Conservation (phyloP, 345 rosid genomes). For the Linum tenue region DNA sequence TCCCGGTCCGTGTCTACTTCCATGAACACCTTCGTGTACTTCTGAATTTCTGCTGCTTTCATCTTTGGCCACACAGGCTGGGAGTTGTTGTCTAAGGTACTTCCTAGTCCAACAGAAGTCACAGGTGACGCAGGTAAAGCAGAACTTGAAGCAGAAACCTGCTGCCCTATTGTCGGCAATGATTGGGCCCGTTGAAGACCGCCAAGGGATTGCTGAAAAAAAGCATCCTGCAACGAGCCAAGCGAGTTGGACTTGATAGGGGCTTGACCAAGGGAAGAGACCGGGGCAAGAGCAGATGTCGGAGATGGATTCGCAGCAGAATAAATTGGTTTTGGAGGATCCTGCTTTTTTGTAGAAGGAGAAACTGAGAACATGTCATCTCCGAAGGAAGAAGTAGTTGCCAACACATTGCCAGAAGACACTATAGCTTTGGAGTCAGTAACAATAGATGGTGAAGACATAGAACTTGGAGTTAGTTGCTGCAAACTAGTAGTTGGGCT, state of each 20-base stretch:
- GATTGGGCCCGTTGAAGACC: conserved; percentile 39
- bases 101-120: conserved; percentile 42
- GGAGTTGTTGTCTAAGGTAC: conserved; percentile 34
- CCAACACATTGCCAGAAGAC: conserved; percentile 55
- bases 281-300: conserved; percentile 37
- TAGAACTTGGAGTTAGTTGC: conserved; percentile 32
- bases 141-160: conserved; percentile 46
- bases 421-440: conserved; percentile 40
- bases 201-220: conserved; percentile 52
- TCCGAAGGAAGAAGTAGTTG: conserved; percentile 39
- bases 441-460: conserved; percentile 25
- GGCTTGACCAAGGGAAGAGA: conserved; percentile 42
- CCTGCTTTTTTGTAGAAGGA: conserved; percentile 38
- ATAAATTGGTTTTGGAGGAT: conserved; percentile 31
- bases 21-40: conserved; percentile 78
- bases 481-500: conserved; percentile 29
- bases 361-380: conserved; percentile 46
- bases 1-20: conserved; percentile 92
- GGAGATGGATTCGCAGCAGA: conserved; percentile 37
- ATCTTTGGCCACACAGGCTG: conserved; percentile 81
- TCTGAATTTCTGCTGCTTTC: conserved; percentile 82
- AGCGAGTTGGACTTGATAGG: conserved; percentile 47
- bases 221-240: conserved; percentile 63
- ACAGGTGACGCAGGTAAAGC: conserved; percentile 41
- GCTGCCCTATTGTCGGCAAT: conserved; percentile 37